Evolutionary conservation across 257 asterid genomes (phyloP), one percentile per base, ranked within the genome.

Genomic region (Penstemon newberryi): DNA sequence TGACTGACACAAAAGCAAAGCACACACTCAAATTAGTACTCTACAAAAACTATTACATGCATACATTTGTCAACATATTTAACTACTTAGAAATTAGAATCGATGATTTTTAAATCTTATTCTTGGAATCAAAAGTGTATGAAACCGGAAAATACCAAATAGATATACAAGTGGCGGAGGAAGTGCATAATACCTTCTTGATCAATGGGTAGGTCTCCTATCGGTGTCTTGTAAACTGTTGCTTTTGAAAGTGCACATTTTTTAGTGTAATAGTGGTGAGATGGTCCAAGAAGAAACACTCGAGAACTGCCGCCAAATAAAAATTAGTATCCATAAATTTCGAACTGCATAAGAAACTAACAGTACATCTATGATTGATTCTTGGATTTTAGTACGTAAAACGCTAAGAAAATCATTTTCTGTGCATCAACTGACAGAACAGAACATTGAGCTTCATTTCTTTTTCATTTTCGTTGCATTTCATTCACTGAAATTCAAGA

Each of bases 271-370:
- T 91, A 64, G 79, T 94, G 99, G 79, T 94, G 99, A 79, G 99
- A 94, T 50, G 99, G 97, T 36, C 99, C 99, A 44, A 94, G 96
- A 68, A 94, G 91, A 82, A 94, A 94, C 72, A 94, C 91, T 77
- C 97, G 87, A 66, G 95, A 75, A 73, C 99, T 90, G 91, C 80
- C 78, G 91, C 79, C 78, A 66, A 74, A 68, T 37, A 56, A 74
- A 77, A 60, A 42, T 51, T 33, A 25, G 10, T 47, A 33, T 43
- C 53, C 65, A 13, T 46, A 64, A 60, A 60, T 42, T 51, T 5
- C 4, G 1, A 0, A 7, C 18, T 45, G 11, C 3, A 43, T 15
- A 13, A 61, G 4, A 43, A 58, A 5, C 19, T 4, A 58, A 13
- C 33, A 54, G 36, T 42, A 18, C 33, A 45, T 11, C 19, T 4